phyloP scores from a whole-genome alignment of 2,329 filamentous ascomycete species.

The Penicillium sp. region DNA sequence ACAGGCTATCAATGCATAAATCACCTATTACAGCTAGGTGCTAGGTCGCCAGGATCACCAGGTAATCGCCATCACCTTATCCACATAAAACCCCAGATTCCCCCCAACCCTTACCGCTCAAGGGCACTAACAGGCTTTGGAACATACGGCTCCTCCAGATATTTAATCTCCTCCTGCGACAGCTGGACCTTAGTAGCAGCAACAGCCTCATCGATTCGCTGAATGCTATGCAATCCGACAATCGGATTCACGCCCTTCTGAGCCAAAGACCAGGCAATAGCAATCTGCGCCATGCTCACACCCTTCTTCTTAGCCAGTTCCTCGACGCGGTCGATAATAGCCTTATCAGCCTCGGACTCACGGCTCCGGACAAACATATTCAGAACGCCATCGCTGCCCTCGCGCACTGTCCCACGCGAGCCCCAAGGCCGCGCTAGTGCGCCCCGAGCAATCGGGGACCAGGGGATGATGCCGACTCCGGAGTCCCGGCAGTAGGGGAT shows the following conservation, averaged over 20 bases:
- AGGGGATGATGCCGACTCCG: slow-evolving; percentile 40
- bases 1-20: no score
- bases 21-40: no score
- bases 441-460: slow-evolving; percentile 44
- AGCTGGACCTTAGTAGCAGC: slow-evolving; percentile 47
- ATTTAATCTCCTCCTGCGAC: slow-evolving; percentile 57
- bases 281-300: slow-evolving; percentile 61
- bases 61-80: no score
- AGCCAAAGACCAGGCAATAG: slow-evolving; percentile 60
- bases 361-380: slow-evolving; percentile 42
- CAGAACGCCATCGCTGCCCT: slow-evolving; percentile 45
- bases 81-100: not conserved
- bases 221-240: slow-evolving; percentile 57
- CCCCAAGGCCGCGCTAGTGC: slow-evolving; percentile 47
- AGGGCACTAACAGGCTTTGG: slow-evolving; percentile 43
- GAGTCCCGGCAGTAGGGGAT: slow-evolving; percentile 41
- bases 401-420: slow-evolving; percentile 42
- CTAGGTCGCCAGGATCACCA: no score
- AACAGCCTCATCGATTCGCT: slow-evolving; percentile 61
- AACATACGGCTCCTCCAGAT: slow-evolving; percentile 60
- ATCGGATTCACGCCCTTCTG: slow-evolving; percentile 56
- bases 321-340: slow-evolving; percentile 55
- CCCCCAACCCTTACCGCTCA: slow-evolving; percentile 24
- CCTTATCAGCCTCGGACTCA: slow-evolving; percentile 48
- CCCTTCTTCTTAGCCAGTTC: slow-evolving; percentile 57